These are phyloP conservation scores for Hypoxylon sp. DNA, from an alignment of 2,329 filamentous ascomycete genomes.

Conservation along the genomic window DNA sequence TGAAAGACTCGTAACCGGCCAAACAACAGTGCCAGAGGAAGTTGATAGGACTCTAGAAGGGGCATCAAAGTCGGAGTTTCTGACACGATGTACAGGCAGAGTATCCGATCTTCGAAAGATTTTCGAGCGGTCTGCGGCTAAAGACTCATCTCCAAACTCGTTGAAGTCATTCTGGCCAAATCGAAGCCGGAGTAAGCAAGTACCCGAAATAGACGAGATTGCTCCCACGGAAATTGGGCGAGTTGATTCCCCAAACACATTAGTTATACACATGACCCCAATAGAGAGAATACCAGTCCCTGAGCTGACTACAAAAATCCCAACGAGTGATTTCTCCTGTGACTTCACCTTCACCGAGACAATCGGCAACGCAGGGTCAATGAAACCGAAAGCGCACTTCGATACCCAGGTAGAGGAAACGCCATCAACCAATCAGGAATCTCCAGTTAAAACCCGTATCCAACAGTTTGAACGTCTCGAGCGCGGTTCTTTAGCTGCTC, in stretches of 20 bases:
- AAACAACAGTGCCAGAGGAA: neutral
- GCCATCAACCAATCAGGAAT: slow-evolving; percentile 42
- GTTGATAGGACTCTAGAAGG: slow-evolving; percentile 7
- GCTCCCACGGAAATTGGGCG: neutral
- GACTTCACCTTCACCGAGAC: slow-evolving; percentile 48
- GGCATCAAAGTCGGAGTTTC: slow-evolving; percentile 18
- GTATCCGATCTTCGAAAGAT: slow-evolving; percentile 53
- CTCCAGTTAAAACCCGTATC: slow-evolving; percentile 52
- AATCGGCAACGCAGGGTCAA: slow-evolving; percentile 20
- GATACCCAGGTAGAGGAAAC: slow-evolving; percentile 12
- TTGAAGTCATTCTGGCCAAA: slow-evolving; percentile 47
- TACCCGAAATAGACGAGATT: slow-evolving; percentile 23
- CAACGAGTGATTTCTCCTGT: slow-evolving; percentile 51
- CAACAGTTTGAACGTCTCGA: slow-evolving; percentile 52
- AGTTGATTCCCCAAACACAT: slow-evolving; percentile 31
- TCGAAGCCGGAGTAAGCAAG: slow-evolving; percentile 28
- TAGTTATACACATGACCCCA: slow-evolving; percentile 21
- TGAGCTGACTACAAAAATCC: slow-evolving; percentile 52
- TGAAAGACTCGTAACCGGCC: neutral
- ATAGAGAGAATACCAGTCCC: slow-evolving; percentile 45
- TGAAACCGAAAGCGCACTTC: slow-evolving; percentile 10
- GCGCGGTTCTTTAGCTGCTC: slow-evolving; percentile 30
- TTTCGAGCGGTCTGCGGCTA: slow-evolving; percentile 49
- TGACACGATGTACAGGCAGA: slow-evolving; percentile 41
- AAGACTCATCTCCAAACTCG: slow-evolving; percentile 41